These are phyloP conservation scores for Penicillium malachiteum DNA, from an alignment of 495 filamentous ascomycete species.

Conservation along the genomic window DNA sequence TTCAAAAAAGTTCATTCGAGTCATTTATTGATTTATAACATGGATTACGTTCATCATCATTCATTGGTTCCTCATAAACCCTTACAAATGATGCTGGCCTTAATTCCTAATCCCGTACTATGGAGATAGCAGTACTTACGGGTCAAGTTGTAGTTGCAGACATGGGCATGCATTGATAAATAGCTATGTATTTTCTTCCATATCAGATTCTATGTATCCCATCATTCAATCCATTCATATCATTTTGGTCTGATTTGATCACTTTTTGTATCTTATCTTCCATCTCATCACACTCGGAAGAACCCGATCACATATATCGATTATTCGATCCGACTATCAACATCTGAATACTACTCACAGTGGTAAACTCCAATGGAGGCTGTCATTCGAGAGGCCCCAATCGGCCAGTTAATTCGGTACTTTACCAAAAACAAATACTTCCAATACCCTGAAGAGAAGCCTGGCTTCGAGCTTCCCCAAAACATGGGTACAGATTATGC, in stretches of 20 bases:
- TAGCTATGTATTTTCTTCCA: too few species aligned
- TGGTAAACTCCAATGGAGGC: slow-evolving; percentile 18
- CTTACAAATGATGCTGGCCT: neutral
- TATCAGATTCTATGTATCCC: too few species aligned
- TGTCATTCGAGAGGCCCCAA: slow-evolving; percentile 49
- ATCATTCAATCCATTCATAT: too few species aligned
- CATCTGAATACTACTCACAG: neutral
- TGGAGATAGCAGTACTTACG: too few species aligned
- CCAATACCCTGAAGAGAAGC: slow-evolving; percentile 55
- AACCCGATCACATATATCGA: neutral
- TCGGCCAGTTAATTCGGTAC: slow-evolving; percentile 54
- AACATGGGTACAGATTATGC: slow-evolving; percentile 37
- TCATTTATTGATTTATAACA: slow-evolving; percentile 5
- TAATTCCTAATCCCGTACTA: neutral
- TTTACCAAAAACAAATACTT: slow-evolving; percentile 48
- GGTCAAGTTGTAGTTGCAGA: too few species aligned
- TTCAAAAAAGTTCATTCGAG: too few species aligned
- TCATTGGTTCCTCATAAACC: too few species aligned
- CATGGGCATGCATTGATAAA: too few species aligned
- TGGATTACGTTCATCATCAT: neutral
- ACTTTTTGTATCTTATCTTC: too few species aligned
- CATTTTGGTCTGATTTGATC: too few species aligned
- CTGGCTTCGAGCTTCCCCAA: slow-evolving; percentile 51
- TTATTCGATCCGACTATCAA: neutral
- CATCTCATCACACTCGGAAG: too few species aligned